Percentiles rank a stretch among this genome's conserved stretches.
Evolutionary conservation across 2,329 filamentous ascomycete species (phyloP).

Genomic region (Nothomitra cinnamomea): DNA sequence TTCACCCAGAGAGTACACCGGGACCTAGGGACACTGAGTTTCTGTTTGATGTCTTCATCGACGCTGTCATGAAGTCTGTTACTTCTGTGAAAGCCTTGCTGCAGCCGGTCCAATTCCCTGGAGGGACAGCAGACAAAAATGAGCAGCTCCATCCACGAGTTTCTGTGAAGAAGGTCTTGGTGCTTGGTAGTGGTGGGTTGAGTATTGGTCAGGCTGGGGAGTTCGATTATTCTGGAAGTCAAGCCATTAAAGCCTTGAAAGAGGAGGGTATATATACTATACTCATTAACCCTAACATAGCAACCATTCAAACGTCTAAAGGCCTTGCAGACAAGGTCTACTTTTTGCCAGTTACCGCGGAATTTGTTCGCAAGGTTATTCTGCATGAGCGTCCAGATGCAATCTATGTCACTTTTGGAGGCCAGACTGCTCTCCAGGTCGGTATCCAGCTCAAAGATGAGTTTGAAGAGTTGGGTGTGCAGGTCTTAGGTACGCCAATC

Average conservation of each 20-base stretch:
- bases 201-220: slow-evolving; percentile 97
- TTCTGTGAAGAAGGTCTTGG: slow-evolving; percentile 80
- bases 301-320: slow-evolving; percentile 96
- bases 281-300: slow-evolving; percentile 97
- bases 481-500: slow-evolving; percentile 90
- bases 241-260: slow-evolving; percentile 96
- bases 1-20: slow-evolving; percentile 93
- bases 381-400: slow-evolving; percentile 85
- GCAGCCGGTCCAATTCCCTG: slow-evolving; percentile 70
- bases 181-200: slow-evolving; percentile 84
- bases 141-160: slow-evolving; percentile 59
- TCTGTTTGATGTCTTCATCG: slow-evolving; percentile 91
- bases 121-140: slow-evolving; percentile 66
- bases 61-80: slow-evolving; percentile 59
- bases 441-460: slow-evolving; percentile 97
- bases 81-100: slow-evolving; percentile 48
- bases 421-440: slow-evolving; percentile 90
- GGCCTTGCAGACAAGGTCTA: slow-evolving; percentile 97
- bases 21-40: slow-evolving; percentile 92
- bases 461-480: slow-evolving; percentile 79
- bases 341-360: slow-evolving; percentile 90
- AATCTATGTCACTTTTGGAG: slow-evolving; percentile 95
- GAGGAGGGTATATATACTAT: slow-evolving; percentile 97
- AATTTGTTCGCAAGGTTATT: slow-evolving; percentile 96
- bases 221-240: slow-evolving; percentile 96